Evolutionary conservation across 257 asterid genomes (phyloP).

Genomic region (Plectranthus barbatus): DNA sequence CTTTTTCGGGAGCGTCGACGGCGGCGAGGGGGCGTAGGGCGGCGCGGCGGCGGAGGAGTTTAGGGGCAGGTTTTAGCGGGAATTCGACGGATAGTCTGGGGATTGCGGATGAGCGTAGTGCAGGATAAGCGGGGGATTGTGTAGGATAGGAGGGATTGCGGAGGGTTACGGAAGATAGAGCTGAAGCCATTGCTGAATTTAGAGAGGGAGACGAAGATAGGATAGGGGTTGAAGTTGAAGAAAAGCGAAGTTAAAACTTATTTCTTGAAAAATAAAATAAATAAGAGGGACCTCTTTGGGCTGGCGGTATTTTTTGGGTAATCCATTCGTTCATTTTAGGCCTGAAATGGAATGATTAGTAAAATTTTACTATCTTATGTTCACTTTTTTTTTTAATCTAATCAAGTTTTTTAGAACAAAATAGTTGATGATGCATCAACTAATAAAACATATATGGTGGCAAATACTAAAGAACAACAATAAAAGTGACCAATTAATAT

Average conservation of each 20-base stretch:
- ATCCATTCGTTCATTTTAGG: too few relatives aligned
- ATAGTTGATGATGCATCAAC: too few relatives aligned
- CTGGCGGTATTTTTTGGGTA: too few relatives aligned
- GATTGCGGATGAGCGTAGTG: conserved; percentile 16
- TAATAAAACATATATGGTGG: too few relatives aligned
- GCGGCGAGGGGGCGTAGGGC: conserved; percentile 54
- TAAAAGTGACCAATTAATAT: too few relatives aligned
- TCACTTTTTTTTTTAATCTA: too few relatives aligned
- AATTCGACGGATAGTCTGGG: conserved; percentile 31
- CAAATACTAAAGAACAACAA: too few relatives aligned
- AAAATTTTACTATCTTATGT: too few relatives aligned
- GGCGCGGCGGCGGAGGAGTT: conserved; percentile 39
- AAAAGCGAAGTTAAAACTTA: not conserved
- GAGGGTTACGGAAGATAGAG: conserved; percentile 43
- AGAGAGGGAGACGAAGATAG: conserved; percentile 14
- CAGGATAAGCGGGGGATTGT: conserved; percentile 18
- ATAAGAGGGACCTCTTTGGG: not conserved
- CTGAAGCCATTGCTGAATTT: conserved; percentile 48
- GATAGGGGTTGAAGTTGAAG: conserved; percentile 20
- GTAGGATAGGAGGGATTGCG: conserved; percentile 32
- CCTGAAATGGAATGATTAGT: too few relatives aligned
- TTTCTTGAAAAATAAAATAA: not conserved
- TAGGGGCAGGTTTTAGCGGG: conserved; percentile 26
- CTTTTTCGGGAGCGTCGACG: conserved; percentile 85
- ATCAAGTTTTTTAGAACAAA: too few relatives aligned